Conservation (phyloP, 441 rosid genomes). For the Bocquillonia castaneifolia region DNA sequence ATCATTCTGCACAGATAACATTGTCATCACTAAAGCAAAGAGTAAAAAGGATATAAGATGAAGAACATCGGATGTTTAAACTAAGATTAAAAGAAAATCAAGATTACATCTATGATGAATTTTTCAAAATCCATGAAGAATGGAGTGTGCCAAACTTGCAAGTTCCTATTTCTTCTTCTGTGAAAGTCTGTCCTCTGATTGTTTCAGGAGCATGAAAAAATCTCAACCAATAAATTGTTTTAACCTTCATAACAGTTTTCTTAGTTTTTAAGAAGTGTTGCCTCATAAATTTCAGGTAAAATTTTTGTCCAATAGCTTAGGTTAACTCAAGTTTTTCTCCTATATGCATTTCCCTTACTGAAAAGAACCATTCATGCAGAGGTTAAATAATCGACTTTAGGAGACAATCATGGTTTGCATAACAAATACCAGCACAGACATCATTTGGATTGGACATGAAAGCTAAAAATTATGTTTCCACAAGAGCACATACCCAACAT, state of each 20-base stretch:
- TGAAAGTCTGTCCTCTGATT: neutral
- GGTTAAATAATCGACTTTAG: neutral
- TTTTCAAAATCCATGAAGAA: neutral
- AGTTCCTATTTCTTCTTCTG: neutral
- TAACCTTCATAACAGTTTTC: no score
- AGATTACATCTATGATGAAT: neutral
- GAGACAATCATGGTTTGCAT: neutral
- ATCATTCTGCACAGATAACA: slow-evolving; percentile 43
- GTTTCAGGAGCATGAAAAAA: neutral
- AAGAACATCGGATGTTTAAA: neutral
- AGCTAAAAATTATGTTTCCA: neutral
- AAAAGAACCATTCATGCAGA: neutral
- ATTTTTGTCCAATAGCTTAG: neutral
- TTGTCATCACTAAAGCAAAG: slow-evolving; percentile 10
- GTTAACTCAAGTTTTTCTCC: neutral
- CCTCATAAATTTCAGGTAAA: neutral
- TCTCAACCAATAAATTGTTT: neutral
- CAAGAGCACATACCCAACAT: neutral
- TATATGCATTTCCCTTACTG: neutral
- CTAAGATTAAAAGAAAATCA: neutral
- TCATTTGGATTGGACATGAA: neutral
- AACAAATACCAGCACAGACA: neutral
- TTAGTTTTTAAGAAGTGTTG: no score
- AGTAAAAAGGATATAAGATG: slow-evolving; percentile 1
- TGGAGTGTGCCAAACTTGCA: neutral